phyloP scores from a whole-genome alignment of 2,329 filamentous ascomycete species.

The Ophiostoma quercus region DNA sequence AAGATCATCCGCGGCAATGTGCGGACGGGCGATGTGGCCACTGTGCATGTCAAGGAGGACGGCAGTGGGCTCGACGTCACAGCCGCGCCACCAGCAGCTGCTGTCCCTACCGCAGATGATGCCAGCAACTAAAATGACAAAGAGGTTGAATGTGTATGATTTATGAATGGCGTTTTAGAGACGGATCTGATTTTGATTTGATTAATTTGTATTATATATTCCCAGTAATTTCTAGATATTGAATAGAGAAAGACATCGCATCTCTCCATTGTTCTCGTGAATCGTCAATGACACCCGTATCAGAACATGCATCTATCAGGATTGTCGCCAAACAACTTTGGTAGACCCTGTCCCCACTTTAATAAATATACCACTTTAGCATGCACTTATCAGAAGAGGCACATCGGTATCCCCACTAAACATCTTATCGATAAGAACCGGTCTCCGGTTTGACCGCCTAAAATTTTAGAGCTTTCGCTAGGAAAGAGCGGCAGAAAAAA shows the following conservation, averaged over 20 bases:
- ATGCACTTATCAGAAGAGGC: background rate
- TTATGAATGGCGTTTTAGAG: background rate
- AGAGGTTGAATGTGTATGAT: background rate
- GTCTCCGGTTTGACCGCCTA: background rate
- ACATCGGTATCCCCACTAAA: background rate
- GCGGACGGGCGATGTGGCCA: conserved; percentile 67
- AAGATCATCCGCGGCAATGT: conserved; percentile 85
- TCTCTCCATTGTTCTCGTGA: too few relatives aligned
- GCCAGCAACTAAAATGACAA: background rate
- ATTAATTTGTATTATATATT: background rate
- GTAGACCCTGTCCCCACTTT: too few relatives aligned
- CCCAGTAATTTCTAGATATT: background rate
- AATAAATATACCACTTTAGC: too few relatives aligned
- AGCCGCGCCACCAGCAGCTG: background rate
- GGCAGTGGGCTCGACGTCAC: conserved; percentile 52
- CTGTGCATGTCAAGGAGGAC: conserved; percentile 62
- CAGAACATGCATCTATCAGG: conserved; percentile 2
- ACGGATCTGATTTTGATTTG: background rate
- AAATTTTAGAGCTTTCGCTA: conserved; percentile 5
- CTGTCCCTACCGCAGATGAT: too few relatives aligned
- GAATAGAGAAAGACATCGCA: background rate
- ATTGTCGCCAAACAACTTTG: too few relatives aligned
- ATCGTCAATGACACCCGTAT: too few relatives aligned
- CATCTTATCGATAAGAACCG: background rate
- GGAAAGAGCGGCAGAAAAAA: conserved; percentile 8